Evolutionary conservation across 129 eudicot species (phyloP).

Genomic region (Silybum marianum): DNA sequence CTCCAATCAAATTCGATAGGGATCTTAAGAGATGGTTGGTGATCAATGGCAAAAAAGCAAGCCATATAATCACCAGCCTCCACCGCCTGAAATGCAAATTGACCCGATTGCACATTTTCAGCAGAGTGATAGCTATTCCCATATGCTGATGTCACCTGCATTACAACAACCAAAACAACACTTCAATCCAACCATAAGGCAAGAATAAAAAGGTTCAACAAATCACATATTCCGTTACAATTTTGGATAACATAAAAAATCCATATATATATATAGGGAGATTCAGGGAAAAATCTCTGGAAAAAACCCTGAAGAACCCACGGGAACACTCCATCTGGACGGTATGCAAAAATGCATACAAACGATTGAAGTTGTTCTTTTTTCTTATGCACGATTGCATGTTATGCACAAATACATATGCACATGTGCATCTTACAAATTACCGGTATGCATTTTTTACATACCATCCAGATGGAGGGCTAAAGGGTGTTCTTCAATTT

Average conservation of each 20-base stretch:
- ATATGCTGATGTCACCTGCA: conserved; percentile 68
- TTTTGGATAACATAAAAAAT: not conserved
- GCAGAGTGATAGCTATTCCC: conserved; percentile 74
- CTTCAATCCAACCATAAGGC: not conserved
- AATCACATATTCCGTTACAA: not conserved
- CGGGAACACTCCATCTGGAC: too few relatives aligned
- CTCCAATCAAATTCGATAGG: conserved; percentile 84
- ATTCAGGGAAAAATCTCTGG: too few relatives aligned
- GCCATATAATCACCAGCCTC: conserved; percentile 92
- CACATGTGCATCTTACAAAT: too few relatives aligned
- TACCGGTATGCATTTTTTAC: too few relatives aligned
- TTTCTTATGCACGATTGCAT: too few relatives aligned
- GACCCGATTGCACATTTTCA: conserved; percentile 79
- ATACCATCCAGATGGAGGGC: too few relatives aligned
- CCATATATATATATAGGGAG: not conserved
- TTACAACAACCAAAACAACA: not conserved
- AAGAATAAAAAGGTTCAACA: not conserved
- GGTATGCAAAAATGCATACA: too few relatives aligned
- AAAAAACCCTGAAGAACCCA: too few relatives aligned
- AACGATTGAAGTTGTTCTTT: too few relatives aligned
- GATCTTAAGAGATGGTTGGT: conserved; percentile 51
- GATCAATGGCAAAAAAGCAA: conserved; percentile 69
- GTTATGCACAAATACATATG: too few relatives aligned
- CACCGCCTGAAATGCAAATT: conserved; percentile 69
- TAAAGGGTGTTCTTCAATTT: too few relatives aligned